phyloP scores from a whole-genome alignment of 2,329 filamentous ascomycete genomes.

The Cyphellophora europaea region DNA sequence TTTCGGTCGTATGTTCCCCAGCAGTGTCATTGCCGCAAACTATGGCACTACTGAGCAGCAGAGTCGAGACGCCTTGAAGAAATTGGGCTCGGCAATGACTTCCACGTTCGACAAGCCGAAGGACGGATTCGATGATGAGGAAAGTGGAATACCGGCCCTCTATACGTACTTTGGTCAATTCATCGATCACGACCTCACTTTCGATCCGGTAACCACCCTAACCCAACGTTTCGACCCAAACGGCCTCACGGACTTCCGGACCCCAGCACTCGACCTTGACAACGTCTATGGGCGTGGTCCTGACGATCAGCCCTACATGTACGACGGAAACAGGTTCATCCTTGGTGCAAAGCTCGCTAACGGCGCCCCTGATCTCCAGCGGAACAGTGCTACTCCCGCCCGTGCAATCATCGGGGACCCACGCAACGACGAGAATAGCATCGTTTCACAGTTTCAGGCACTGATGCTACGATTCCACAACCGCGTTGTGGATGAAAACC shows the following conservation, averaged over 20 bases:
- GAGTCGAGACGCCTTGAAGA: not conserved
- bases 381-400: not conserved
- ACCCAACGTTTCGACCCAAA: not conserved
- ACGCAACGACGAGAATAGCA: slow-evolving; percentile 2
- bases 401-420: slow-evolving; percentile 1
- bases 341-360: not conserved
- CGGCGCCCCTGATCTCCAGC: not conserved
- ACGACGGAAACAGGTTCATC: slow-evolving; percentile 1
- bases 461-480: slow-evolving; percentile 1
- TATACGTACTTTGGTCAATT: slow-evolving; percentile 1
- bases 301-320: slow-evolving; percentile 1
- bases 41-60: not conserved
- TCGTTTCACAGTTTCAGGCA: not conserved
- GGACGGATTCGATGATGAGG: not conserved
- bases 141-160: slow-evolving; percentile 1
- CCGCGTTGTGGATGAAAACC: not conserved
- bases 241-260: slow-evolving; percentile 1
- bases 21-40: not conserved
- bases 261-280: slow-evolving; percentile 1
- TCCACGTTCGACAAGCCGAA: not conserved
- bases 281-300: not conserved
- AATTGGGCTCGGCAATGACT: not conserved
- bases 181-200: slow-evolving; percentile 1
- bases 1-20: not conserved
- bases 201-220: not conserved